phyloP scores from a whole-genome alignment of 345 rosid species.

The Citrus medica region DNA sequence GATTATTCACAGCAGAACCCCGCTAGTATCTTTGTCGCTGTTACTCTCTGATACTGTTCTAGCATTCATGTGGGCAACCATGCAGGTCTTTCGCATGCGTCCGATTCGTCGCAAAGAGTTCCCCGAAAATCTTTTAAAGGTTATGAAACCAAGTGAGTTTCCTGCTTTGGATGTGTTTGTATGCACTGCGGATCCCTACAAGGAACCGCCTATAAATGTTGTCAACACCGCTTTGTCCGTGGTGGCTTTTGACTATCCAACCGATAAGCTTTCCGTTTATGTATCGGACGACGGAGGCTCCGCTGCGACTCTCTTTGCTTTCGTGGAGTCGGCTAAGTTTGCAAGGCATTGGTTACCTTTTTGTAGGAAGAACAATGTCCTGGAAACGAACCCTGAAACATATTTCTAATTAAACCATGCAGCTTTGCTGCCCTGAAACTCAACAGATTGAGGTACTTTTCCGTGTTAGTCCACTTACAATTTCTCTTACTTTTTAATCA shows the following conservation, averaged over 20 bases:
- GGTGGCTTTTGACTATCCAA: slow-evolving; percentile 76
- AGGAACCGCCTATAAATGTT: slow-evolving; percentile 73
- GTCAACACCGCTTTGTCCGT: slow-evolving; percentile 76
- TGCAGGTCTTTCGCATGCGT: slow-evolving; percentile 34
- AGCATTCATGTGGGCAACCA: slow-evolving; percentile 61
- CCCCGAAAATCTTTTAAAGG: slow-evolving; percentile 40
- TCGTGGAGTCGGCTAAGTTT: slow-evolving; percentile 69
- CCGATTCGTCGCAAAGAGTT: slow-evolving; percentile 42
- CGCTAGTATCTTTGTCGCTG: slow-evolving; percentile 23
- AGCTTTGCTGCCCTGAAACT: slow-evolving; percentile 16
- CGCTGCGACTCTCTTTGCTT: slow-evolving; percentile 58
- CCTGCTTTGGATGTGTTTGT: slow-evolving; percentile 69
- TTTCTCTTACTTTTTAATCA: too few relatives aligned
- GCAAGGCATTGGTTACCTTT: slow-evolving; percentile 72
- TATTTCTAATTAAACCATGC: slow-evolving; percentile 38
- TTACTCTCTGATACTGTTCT: slow-evolving; percentile 52
- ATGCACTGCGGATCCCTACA: slow-evolving; percentile 90
- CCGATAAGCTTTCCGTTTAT: slow-evolving; percentile 60
- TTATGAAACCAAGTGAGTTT: slow-evolving; percentile 25
- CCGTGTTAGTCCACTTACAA: too few relatives aligned
- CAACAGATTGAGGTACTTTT: too few relatives aligned
- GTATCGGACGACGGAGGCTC: slow-evolving; percentile 91
- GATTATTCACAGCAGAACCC: background rate
- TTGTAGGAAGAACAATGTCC: slow-evolving; percentile 43
- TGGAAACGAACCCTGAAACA: slow-evolving; percentile 51